Evolutionary conservation across 164 flowering plant species (phyloP).

Genomic region (Annona squamosa): DNA sequence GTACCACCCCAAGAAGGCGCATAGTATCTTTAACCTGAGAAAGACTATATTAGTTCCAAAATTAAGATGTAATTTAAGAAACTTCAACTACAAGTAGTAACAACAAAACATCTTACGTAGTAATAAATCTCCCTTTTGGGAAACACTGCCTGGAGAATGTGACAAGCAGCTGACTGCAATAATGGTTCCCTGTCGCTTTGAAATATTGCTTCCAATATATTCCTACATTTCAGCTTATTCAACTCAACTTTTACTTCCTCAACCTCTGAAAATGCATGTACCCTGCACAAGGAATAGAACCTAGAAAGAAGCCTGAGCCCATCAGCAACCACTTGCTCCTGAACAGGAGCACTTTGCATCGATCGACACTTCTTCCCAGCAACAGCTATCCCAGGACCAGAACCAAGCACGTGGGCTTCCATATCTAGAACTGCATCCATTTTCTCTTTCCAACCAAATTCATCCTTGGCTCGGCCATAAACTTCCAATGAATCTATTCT

Average conservation of each 20-base stretch:
- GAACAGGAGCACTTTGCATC: constrained; percentile 62
- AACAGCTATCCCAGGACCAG: constrained; percentile 42
- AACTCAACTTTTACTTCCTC: constrained; percentile 57
- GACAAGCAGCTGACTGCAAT: constrained; percentile 81
- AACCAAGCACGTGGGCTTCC: constrained; percentile 84
- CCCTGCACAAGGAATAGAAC: constrained; percentile 45
- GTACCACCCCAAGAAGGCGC: constrained; percentile 86
- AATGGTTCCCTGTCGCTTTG: constrained; percentile 88
- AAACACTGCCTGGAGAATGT: constrained; percentile 77
- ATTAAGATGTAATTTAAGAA: neutral
- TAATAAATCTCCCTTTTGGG: constrained; percentile 73
- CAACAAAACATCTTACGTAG: constrained; percentile 39
- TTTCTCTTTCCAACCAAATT: constrained; percentile 99
- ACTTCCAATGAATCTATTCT: constrained; percentile 93
- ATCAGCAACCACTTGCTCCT: constrained; percentile 90
- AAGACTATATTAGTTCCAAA: constrained; percentile 2
- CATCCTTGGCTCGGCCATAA: constrained; percentile 97
- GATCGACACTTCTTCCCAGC: constrained; percentile 53
- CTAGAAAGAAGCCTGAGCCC: constrained; percentile 78
- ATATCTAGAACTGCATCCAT: constrained; percentile 86
- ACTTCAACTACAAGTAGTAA: neutral
- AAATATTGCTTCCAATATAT: constrained; percentile 65
- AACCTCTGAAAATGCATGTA: constrained; percentile 31
- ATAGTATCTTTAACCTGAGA: constrained; percentile 82
- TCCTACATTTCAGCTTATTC: constrained; percentile 61